phyloP scores from a whole-genome alignment of 2,329 filamentous ascomycete species.

The Shiraia bambusicola region DNA sequence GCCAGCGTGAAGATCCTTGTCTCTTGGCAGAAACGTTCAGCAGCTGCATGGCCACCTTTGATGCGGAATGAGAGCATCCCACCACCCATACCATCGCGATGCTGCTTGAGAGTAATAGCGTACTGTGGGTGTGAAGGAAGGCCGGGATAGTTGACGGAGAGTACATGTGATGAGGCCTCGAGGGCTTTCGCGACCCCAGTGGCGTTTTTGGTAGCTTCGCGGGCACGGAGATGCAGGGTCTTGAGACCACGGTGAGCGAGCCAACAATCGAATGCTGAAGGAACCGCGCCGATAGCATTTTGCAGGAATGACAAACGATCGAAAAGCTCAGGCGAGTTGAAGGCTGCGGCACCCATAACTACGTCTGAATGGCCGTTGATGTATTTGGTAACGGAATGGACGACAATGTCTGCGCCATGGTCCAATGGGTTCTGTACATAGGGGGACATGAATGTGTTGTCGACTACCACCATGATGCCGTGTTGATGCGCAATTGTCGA shows the following conservation, averaged over 20 bases:
- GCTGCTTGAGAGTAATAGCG: conserved; percentile 82
- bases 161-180: conserved; percentile 76
- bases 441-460: conserved; percentile 96
- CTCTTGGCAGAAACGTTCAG: conserved; percentile 86
- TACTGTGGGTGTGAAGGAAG: conserved; percentile 85
- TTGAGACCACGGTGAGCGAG: conserved; percentile 95
- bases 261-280: conserved; percentile 95
- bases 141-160: conserved; percentile 94
- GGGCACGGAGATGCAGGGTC: conserved; percentile 89
- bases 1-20: conserved; percentile 92
- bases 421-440: conserved; percentile 96
- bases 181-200: conserved; percentile 74
- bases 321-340: conserved; percentile 81
- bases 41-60: conserved; percentile 78
- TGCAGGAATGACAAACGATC: conserved; percentile 84
- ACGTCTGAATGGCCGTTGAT: conserved; percentile 98
- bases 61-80: conserved; percentile 98
- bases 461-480: conserved; percentile 93
- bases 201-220: conserved; percentile 82
- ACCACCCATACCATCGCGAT: conserved; percentile 90
- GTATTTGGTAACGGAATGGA: conserved; percentile 98
- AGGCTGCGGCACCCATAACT: conserved; percentile 94
- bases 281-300: conserved; percentile 94
- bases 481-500: conserved; percentile 79
- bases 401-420: conserved; percentile 92